Conservation (phyloP, 2,329 filamentous ascomycete genomes). For the Fusarium torreyae region DNA sequence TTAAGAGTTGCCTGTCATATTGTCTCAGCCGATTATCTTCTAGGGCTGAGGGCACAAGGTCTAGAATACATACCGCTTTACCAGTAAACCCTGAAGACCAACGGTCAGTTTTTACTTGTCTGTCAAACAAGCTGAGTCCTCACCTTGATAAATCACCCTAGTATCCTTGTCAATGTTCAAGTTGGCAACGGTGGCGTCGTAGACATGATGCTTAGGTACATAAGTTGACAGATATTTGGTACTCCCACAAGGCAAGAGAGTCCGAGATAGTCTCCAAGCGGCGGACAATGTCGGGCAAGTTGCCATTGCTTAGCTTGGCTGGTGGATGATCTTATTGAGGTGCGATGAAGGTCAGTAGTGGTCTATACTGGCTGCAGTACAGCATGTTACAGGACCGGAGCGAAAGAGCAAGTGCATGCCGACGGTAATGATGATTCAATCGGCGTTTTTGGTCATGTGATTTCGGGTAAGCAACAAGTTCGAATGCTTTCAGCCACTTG, state of each 20-base stretch:
- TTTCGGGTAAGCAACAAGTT: not conserved
- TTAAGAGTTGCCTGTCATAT: no score
- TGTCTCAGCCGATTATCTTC: not conserved
- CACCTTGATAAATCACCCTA: not conserved
- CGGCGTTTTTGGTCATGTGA: not conserved
- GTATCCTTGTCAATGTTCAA: constrained; percentile 2
- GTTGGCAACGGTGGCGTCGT: constrained; percentile 1
- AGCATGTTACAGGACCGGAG: no score
- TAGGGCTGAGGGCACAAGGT: not conserved
- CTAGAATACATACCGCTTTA: no score
- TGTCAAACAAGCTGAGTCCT: no score
- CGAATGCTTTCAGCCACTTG: no score
- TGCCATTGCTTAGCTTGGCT: not conserved
- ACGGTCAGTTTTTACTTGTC: no score
- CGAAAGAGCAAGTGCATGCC: not conserved
- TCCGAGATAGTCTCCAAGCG: not conserved
- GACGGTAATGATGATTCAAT: not conserved
- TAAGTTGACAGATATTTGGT: not conserved
- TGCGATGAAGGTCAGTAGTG: rapidly evolving
- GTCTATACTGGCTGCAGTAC: not conserved
- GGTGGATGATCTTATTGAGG: not conserved
- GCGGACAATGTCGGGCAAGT: not conserved
- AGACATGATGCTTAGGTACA: not conserved
- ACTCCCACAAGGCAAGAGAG: not conserved
- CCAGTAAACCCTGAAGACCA: no score